Base-by-base conservation (phyloP, 176 grass and related monocot species). In the Zoysia japonica region DNA sequence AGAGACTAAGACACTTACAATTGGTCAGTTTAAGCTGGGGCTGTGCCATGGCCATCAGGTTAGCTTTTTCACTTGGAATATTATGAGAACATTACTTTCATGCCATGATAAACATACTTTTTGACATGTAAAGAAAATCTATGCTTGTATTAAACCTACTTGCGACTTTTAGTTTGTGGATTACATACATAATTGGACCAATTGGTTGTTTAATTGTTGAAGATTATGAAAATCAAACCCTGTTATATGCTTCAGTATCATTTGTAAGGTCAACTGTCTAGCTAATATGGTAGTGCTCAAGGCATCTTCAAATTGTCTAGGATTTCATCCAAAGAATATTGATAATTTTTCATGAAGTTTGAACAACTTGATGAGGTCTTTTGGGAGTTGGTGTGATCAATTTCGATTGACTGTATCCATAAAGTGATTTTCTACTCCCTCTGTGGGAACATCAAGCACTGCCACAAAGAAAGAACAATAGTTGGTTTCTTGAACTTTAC, bases 31-130 rank as follows among this genome's bases (percentile, higher is more conserved):
- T 74, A 96, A 99, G 89, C 88, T 99, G 72, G 96, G 92, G 37
- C 78, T 99, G 37, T 96, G 96, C 79, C 96, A 96, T 80, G 96
- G 96, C 55, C 92, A 99, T 86, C 96, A 99, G 92, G 92, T 99
- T 85, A 8, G 15, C 60, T 61, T 84, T 85, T 43, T 57, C 28
- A 83, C 28, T 40, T 20, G 44, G 14, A 37, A 71, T 40, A 39
- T 67, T 50, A 50, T 13, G 3, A 56, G 13, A 70, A 61, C 46
- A 1, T 76, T 73, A 80, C 6, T 89, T 82, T 39, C 48, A 59
- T 81, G 15, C 7, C 51, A 77, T 50, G 17, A 61, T 78, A 41
- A 14, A 17, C 35, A 6, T 74, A 17, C 9, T 68, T 14, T 2
- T 62, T 78, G 3, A 37, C 4, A 63, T 63, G 59, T 20, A 17